Conservation (phyloP, 495 filamentous ascomycete genomes). For the Talaromyces borbonicus region DNA sequence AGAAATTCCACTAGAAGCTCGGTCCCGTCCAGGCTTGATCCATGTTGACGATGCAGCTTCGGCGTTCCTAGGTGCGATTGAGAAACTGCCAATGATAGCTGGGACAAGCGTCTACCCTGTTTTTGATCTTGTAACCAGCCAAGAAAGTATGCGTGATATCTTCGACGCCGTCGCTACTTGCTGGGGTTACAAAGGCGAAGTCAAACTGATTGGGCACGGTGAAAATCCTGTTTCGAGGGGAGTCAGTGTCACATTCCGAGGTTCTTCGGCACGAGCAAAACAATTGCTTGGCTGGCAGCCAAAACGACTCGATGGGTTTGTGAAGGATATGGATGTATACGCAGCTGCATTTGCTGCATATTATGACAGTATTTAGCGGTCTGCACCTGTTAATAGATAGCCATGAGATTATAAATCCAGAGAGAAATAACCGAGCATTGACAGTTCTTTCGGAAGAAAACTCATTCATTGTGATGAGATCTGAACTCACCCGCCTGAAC, state of each 20-base stretch:
- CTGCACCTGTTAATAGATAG: too few species aligned
- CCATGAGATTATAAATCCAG: too few species aligned
- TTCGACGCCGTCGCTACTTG: slow-evolving; percentile 11
- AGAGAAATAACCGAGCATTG: too few species aligned
- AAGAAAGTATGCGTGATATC: slow-evolving; percentile 16
- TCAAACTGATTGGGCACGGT: slow-evolving; percentile 16
- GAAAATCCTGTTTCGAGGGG: slow-evolving; percentile 19
- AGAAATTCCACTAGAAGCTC: slow-evolving; percentile 14
- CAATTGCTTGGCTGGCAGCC: slow-evolving; percentile 25
- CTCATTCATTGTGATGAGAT: too few species aligned
- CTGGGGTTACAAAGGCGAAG: slow-evolving; percentile 18
- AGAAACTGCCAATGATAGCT: slow-evolving; percentile 21
- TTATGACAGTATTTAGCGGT: too few species aligned
- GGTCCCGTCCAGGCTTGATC: slow-evolving; percentile 15
- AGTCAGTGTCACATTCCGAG: slow-evolving; percentile 15
- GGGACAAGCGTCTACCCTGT: slow-evolving; percentile 26
- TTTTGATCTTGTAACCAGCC: slow-evolving; percentile 28
- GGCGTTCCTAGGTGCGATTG: slow-evolving; percentile 23
- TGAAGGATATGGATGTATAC: slow-evolving; percentile 5
- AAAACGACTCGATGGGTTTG: slow-evolving; percentile 5
- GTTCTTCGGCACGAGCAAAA: slow-evolving; percentile 18
- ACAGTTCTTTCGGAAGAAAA: too few species aligned
- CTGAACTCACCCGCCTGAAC: too few species aligned
- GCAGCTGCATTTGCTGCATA: background rate
- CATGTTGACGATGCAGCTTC: slow-evolving; percentile 33